Evolutionary conservation across 306 rosid species (phyloP).

Genomic region (Amphicarpaea edgeworthii): DNA sequence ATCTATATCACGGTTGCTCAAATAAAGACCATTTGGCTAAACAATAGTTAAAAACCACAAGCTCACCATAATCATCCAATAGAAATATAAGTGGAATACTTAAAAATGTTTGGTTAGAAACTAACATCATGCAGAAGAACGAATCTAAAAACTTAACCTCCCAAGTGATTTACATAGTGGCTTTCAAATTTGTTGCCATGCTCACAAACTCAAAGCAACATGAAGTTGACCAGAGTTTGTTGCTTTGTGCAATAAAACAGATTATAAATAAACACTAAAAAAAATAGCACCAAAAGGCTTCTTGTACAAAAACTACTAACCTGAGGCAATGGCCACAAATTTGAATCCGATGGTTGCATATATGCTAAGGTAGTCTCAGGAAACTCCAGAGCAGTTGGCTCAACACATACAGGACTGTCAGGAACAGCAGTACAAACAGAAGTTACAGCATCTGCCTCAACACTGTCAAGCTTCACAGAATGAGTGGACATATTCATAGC

Average conservation of each 20-base stretch:
- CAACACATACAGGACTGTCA: slow-evolving; percentile 35
- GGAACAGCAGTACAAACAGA: slow-evolving; percentile 28
- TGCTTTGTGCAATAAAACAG: neutral
- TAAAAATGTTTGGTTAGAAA: slow-evolving; percentile 24
- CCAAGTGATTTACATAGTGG: slow-evolving; percentile 13
- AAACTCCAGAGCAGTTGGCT: slow-evolving; percentile 35
- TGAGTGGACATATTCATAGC: slow-evolving; percentile 24
- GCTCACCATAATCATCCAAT: neutral
- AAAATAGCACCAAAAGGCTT: slow-evolving; percentile 22
- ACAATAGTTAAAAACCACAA: slow-evolving; percentile 2
- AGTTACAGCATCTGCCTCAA: slow-evolving; percentile 31
- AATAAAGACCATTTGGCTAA: neutral
- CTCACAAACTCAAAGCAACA: slow-evolving; percentile 18
- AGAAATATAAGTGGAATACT: neutral
- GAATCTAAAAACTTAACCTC: slow-evolving; percentile 27
- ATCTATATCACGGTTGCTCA: neutral
- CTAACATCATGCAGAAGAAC: neutral
- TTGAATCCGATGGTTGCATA: slow-evolving; percentile 33
- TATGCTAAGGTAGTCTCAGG: slow-evolving; percentile 38
- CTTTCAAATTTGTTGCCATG: slow-evolving; percentile 16
- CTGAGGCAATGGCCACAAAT: slow-evolving; percentile 41
- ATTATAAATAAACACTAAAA: slow-evolving; percentile 33
- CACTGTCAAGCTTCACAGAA: slow-evolving; percentile 35
- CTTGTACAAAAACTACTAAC: slow-evolving; percentile 40
- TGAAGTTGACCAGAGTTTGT: slow-evolving; percentile 3